phyloP scores from a whole-genome alignment of 1,284 basidiomycete genomes.

The Cystobasidiaceae sp. region DNA sequence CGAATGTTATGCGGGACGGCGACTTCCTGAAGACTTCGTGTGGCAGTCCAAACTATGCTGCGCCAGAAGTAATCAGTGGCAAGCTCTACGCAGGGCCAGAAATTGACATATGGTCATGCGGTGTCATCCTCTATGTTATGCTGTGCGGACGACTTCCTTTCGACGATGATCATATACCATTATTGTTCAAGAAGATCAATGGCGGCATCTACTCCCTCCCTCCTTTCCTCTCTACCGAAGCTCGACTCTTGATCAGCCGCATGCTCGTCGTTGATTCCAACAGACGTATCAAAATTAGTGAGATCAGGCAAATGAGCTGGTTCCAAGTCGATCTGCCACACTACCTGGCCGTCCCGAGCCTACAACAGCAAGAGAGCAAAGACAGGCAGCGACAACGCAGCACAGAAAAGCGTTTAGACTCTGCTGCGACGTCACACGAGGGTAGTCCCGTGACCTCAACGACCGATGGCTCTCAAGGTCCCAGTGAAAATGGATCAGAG shows the following conservation, averaged over 20 bases:
- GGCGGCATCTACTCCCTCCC: conserved; percentile 82
- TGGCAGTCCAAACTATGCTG: conserved; percentile 92
- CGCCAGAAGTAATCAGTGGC: conserved; percentile 88
- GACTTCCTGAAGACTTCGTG: conserved; percentile 92
- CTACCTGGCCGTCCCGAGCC: conserved; percentile 56
- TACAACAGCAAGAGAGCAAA: conserved; percentile 21
- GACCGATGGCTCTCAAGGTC: conserved; percentile 1
- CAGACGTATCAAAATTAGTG: conserved; percentile 82
- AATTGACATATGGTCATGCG: conserved; percentile 96
- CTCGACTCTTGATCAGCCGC: conserved; percentile 66
- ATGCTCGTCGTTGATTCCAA: conserved; percentile 91
- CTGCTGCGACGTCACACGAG: conserved; percentile 9
- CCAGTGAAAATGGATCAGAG: conserved; percentile 6
- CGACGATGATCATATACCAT: conserved; percentile 89
- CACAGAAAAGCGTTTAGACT: not conserved
- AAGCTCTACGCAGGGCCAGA: conserved; percentile 90
- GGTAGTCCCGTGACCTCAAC: not conserved
- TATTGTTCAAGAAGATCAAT: conserved; percentile 85
- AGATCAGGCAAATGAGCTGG: conserved; percentile 83
- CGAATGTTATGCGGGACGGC: conserved; percentile 89
- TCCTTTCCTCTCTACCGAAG: conserved; percentile 66
- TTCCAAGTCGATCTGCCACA: conserved; percentile 76
- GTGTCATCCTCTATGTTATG: conserved; percentile 93
- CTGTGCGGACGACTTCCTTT: conserved; percentile 86
- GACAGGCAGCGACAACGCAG: conserved; percentile 16